These are phyloP conservation scores for Fonsecaea pugnacius DNA, from an alignment of 2,329 filamentous ascomycete genomes.

Conservation along the genomic window DNA sequence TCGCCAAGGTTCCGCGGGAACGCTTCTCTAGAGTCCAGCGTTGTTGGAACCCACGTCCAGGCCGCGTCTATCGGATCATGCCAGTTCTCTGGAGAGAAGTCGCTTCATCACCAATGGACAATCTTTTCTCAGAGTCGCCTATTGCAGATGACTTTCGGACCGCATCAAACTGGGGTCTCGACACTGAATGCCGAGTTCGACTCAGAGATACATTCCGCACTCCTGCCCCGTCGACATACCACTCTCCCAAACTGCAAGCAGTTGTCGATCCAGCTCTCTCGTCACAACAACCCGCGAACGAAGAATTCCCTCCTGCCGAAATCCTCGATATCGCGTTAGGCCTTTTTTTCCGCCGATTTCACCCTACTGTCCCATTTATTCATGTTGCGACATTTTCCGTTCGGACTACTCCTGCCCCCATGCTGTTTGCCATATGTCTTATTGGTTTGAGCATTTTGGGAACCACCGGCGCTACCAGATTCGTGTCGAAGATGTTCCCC, in stretches of 20 bases:
- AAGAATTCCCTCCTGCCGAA: constrained; percentile 55
- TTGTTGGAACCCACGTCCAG: constrained; percentile 48
- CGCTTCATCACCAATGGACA: constrained; percentile 44
- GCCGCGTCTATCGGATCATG: constrained; percentile 47
- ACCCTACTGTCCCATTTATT: constrained; percentile 58
- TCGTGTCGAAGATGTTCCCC: constrained; percentile 54
- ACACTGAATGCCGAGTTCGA: constrained; percentile 49
- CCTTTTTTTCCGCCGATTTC: constrained; percentile 59
- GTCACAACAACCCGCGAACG: constrained; percentile 37
- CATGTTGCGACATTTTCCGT: constrained; percentile 59
- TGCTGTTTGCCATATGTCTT: constrained; percentile 59
- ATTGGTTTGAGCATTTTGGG: constrained; percentile 58
- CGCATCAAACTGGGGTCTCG: constrained; percentile 41
- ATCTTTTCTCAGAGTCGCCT: constrained; percentile 44
- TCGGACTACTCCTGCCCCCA: constrained; percentile 51
- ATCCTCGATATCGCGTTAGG: constrained; percentile 60
- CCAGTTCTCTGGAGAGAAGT: constrained; percentile 50
- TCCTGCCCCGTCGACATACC: constrained; percentile 29
- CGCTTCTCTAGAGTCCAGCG: constrained; percentile 49
- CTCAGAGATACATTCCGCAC: constrained; percentile 46
- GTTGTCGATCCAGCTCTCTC: constrained; percentile 38
- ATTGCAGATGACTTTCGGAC: constrained; percentile 32
- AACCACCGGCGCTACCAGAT: constrained; percentile 56
- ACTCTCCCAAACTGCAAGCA: constrained; percentile 34
- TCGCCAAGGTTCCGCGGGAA: constrained; percentile 46